Evolutionary conservation across 768 basidiomycete genomes (phyloP), one percentile per base, ranked within the genome.

Genomic region (Neoboletus magnificus): DNA sequence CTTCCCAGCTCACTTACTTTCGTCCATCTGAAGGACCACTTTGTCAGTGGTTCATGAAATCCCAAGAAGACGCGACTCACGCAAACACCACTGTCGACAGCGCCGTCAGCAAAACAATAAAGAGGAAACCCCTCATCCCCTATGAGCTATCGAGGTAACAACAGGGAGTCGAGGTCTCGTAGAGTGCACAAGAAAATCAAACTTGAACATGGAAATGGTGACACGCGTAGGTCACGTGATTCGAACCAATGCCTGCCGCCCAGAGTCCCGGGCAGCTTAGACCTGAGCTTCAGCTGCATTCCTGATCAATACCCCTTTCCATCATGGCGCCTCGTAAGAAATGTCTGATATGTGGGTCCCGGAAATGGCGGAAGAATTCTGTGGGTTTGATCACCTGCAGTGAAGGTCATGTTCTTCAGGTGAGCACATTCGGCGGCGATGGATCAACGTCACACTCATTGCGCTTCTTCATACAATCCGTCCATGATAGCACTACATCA

Each of bases 401-500:
- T 60, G 94, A 97, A 66, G 94, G 94, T 11, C 94, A 97, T 70
- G 82, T 96, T 56, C 80, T 93, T 30, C 89, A 92, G 80, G 93
- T 92, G 67, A 60, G 73, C 62, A 23, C 55, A 33, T 20, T 55
- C 35, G 15, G n/a, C 27, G n/a, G 11, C 32, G 22, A 15, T 15
- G n/a, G 30, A 7, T 52, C 25, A 30, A 32, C 27, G 39, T 46
- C 18, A 39, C 32, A 32, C 46, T 49, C 23, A 10, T 25, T 23
- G 18, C 9, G 12, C 30, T 15, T 20, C 35, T 32, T 50, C 29
- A 16, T 30, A 33, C 48, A 39, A 43, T 27, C 5, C 37, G 12
- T 41, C 15, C 25, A 32, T 46, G 39, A 40, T 59, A 95, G 93
- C 84, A 87, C 63, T 94, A 93, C 70, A 78, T 91, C 48, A 87